A percentile compares a stretch with the other conserved stretches of the same genome.
Conservation (phyloP, 2,329 filamentous ascomycete species). For the Elsinoe necatrix region DNA sequence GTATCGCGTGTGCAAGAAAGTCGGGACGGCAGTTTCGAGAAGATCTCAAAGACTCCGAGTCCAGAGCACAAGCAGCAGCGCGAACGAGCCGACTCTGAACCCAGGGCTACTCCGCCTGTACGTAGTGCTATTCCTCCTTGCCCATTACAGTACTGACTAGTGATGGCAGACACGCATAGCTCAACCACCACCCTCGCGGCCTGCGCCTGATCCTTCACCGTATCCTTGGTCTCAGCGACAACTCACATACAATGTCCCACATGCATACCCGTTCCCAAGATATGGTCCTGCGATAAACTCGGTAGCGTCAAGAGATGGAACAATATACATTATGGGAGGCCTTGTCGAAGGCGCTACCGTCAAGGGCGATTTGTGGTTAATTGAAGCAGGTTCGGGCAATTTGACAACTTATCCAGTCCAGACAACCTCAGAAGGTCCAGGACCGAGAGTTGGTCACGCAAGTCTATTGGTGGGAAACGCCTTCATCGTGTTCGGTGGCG, state of each 20-base stretch:
- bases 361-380: slow-evolving; percentile 96
- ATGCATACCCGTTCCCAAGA: slow-evolving; percentile 82
- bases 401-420: slow-evolving; percentile 86
- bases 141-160: slow-evolving; percentile 11
- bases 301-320: slow-evolving; percentile 86
- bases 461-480: slow-evolving; percentile 94
- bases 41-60: slow-evolving; percentile 39
- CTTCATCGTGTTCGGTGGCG: slow-evolving; percentile 97
- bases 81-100: slow-evolving; percentile 48
- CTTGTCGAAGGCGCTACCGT: slow-evolving; percentile 91
- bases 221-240: slow-evolving; percentile 95
- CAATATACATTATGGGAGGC: slow-evolving; percentile 96
- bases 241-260: slow-evolving; percentile 72
- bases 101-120: slow-evolving; percentile 40
- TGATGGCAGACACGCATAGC: neutral
- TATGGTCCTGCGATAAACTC: slow-evolving; percentile 96
- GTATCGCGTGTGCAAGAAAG: slow-evolving; percentile 15
- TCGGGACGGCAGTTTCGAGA: slow-evolving; percentile 14
- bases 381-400: slow-evolving; percentile 73
- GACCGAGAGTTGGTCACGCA: slow-evolving; percentile 87
- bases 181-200: slow-evolving; percentile 20
- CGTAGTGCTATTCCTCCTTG: slow-evolving; percentile 32
- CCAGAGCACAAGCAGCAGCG: slow-evolving; percentile 55
- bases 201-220: slow-evolving; percentile 62
- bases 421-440: slow-evolving; percentile 87